A percentile compares a stretch with the other conserved stretches of the same genome.
Evolutionary conservation across 352 stramenopile species (phyloP).

Genomic region (Pythium utonaiense): DNA sequence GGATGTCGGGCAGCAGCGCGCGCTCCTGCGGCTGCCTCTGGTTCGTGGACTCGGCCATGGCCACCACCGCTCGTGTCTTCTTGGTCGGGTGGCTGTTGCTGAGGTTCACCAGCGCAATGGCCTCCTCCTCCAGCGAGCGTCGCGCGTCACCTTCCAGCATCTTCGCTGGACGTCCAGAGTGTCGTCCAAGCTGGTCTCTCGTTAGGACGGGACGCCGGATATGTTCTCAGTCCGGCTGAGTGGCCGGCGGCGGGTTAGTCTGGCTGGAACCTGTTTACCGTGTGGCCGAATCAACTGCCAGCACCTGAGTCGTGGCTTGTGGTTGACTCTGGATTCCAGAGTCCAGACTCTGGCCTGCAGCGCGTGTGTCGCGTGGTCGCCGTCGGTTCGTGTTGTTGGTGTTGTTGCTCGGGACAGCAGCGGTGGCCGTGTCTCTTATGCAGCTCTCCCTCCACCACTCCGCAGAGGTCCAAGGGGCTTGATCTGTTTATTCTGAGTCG

Average conservation of each 20-base stretch:
- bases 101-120: constrained; percentile 68
- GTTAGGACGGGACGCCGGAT: neutral
- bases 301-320: constrained; percentile 6
- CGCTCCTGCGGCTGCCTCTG: neutral
- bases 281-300: neutral
- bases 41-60: neutral
- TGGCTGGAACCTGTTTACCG: neutral
- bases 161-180: neutral
- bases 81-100: constrained; percentile 29
- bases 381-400: neutral
- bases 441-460: constrained; percentile 21
- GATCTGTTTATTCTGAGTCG: constrained; percentile 28
- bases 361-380: constrained; percentile 15
- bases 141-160: constrained; percentile 60
- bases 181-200: neutral
- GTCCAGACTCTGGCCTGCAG: too few species aligned
- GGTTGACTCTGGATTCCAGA: too few species aligned
- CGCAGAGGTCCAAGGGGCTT: constrained; percentile 9
- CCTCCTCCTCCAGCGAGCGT: constrained; percentile 53
- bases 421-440: constrained; percentile 25
- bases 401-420: too few species aligned
- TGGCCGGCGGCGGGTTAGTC: neutral
- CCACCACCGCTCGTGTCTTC: constrained; percentile 3
- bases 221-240: constrained; percentile 8
- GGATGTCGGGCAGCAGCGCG: constrained; percentile 4